Conservation (phyloP, 2,329 filamentous ascomycete genomes). For the Shiraia sp. region DNA sequence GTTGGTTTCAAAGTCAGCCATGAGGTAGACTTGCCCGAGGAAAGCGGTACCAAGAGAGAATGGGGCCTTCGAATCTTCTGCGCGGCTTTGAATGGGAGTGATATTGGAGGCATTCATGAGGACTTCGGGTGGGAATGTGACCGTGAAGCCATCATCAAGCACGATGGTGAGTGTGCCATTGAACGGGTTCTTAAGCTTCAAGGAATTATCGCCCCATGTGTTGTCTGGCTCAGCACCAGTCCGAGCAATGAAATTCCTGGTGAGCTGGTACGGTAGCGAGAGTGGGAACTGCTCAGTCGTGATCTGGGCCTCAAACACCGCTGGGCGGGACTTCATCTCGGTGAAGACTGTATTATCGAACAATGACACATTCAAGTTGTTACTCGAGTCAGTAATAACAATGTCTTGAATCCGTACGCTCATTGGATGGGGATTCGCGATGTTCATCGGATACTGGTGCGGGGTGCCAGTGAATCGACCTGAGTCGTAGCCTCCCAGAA, state of each 20-base stretch:
- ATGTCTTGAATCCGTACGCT: conserved; percentile 47
- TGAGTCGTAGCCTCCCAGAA: conserved; percentile 51
- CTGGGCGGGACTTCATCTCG: conserved; percentile 33
- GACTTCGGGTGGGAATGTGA: conserved; percentile 46
- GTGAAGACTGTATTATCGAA: conserved; percentile 38
- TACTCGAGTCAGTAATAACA: conserved; percentile 36
- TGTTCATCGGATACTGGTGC: conserved; percentile 40
- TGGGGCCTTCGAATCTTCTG: conserved; percentile 29
- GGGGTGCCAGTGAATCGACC: conserved; percentile 46
- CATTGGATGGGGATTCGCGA: conserved; percentile 39
- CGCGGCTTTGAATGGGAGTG: conserved; percentile 39
- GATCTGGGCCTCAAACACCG: conserved; percentile 46
- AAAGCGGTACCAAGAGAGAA: conserved; percentile 48
- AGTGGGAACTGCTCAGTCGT: conserved; percentile 50
- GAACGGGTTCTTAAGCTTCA: conserved; percentile 44
- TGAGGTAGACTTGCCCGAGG: conserved; percentile 50
- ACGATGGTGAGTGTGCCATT: conserved; percentile 47
- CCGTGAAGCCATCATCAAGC: conserved; percentile 45
- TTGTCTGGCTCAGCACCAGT: conserved; percentile 43
- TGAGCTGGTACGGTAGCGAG: conserved; percentile 46
- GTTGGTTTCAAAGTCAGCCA: conserved; percentile 47
- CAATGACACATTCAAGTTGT: conserved; percentile 39
- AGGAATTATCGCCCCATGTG: conserved; percentile 42
- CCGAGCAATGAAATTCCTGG: conserved; percentile 45
- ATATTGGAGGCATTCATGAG: conserved; percentile 45